These are phyloP conservation scores for Escallonia herrerae DNA, from an alignment of 129 eudicot species.

Conservation along the genomic window DNA sequence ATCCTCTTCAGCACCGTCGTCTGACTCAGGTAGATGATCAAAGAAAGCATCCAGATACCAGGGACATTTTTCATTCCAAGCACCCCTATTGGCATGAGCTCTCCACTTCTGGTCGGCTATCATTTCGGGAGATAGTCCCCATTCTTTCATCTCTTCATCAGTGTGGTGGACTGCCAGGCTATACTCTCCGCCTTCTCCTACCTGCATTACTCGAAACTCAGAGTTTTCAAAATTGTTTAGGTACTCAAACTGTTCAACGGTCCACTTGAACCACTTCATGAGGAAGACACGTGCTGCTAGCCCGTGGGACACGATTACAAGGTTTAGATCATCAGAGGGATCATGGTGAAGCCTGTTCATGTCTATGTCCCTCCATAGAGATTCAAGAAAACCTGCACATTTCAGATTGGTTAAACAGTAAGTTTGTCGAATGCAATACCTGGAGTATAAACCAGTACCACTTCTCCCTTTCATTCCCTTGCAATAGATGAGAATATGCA, in stretches of 20 bases:
- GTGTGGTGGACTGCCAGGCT: slow-evolving; percentile 70
- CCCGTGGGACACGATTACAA: slow-evolving; percentile 73
- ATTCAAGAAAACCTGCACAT: slow-evolving; percentile 82
- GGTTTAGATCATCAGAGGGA: slow-evolving; percentile 51
- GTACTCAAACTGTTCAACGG: slow-evolving; percentile 75
- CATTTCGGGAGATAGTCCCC: slow-evolving; percentile 84
- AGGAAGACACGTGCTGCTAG: slow-evolving; percentile 67
- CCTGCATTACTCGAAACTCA: slow-evolving; percentile 73
- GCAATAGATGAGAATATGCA: too few relatives aligned
- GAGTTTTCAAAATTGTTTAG: slow-evolving; percentile 63
- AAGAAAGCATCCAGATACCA: slow-evolving; percentile 65
- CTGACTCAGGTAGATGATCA: slow-evolving; percentile 43
- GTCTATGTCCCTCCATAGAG: slow-evolving; percentile 90
- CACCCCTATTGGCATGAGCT: slow-evolving; percentile 36
- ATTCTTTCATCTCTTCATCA: slow-evolving; percentile 52
- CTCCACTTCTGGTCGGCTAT: slow-evolving; percentile 65
- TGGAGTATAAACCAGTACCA: too few relatives aligned
- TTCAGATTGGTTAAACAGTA: too few relatives aligned
- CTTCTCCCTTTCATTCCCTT: too few relatives aligned
- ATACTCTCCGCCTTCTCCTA: slow-evolving; percentile 74
- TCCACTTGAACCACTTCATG: slow-evolving; percentile 97
- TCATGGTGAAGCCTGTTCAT: slow-evolving; percentile 63
- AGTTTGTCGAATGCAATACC: too few relatives aligned
- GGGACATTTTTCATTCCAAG: slow-evolving; percentile 49
- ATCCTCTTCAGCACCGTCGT: slow-evolving; percentile 24